Percentiles rank a stretch among this genome's conserved stretches.
Evolutionary conservation across 2,329 filamentous ascomycete genomes (phyloP).

Genomic region (Penicillium sp.): DNA sequence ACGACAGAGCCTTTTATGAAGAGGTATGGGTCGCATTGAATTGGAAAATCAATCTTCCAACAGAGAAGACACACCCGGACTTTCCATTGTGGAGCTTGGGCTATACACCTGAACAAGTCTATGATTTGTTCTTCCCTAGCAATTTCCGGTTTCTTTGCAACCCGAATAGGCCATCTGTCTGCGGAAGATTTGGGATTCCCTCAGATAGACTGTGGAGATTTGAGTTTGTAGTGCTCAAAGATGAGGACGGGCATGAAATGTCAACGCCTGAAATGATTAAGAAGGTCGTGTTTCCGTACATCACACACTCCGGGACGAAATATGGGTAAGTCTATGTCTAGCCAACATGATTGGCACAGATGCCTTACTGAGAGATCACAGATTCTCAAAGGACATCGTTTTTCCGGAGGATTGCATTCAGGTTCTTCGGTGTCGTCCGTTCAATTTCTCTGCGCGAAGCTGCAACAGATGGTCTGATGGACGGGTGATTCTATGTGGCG

Average conservation of each 20-base stretch:
- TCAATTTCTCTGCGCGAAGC: conserved; percentile 46
- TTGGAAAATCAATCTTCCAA: conserved; percentile 45
- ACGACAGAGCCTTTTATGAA: conserved; percentile 14
- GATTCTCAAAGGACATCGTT: conserved; percentile 24
- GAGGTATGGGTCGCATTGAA: conserved; percentile 52
- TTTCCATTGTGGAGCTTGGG: conserved; percentile 52
- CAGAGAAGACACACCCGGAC: conserved; percentile 47
- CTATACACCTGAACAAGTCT: conserved; percentile 48
- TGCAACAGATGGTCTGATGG: conserved; percentile 49
- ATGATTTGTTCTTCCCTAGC: conserved; percentile 50
- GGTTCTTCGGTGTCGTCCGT: conserved; percentile 48
- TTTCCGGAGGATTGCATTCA: conserved; percentile 51
- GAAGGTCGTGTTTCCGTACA: neutral
- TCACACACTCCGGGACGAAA: neutral
- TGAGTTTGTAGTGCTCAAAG: conserved; percentile 36
- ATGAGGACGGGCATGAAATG: conserved; percentile 32
- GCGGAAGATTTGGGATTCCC: conserved; percentile 46
- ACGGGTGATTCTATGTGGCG: conserved; percentile 47
- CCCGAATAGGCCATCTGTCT: conserved; percentile 44
- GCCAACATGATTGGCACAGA: no score
- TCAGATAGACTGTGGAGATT: conserved; percentile 47
- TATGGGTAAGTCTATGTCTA: neutral
- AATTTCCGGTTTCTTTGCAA: conserved; percentile 49
- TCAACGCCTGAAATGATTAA: conserved; percentile 6
- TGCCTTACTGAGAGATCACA: neutral